phyloP scores from a whole-genome alignment of 129 eudicot species.

The Arctium lappa region DNA sequence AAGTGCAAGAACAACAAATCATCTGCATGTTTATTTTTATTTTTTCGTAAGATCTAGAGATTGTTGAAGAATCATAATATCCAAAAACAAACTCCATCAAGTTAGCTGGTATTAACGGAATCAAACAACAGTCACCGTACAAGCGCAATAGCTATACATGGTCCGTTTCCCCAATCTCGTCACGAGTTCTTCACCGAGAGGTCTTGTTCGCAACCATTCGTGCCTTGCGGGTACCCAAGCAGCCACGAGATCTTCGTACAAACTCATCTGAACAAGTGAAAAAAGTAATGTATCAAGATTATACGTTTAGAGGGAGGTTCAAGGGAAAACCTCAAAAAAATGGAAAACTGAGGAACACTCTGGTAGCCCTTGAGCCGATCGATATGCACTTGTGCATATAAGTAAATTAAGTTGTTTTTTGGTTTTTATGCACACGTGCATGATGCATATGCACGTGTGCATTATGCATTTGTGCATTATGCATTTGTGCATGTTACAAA shows the following conservation, averaged over 20 bases:
- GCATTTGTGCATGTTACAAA: no score
- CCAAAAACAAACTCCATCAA: neutral
- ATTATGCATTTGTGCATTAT: no score
- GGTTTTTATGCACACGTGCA: no score
- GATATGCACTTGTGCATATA: no score
- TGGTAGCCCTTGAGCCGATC: no score
- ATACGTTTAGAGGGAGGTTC: no score
- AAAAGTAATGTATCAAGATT: neutral
- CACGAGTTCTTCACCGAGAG: slow-evolving; percentile 80
- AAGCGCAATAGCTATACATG: slow-evolving; percentile 94
- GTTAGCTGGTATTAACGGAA: slow-evolving; percentile 4
- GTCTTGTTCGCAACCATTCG: slow-evolving; percentile 76
- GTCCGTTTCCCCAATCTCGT: slow-evolving; percentile 66
- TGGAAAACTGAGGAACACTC: no score
- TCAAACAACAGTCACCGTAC: slow-evolving; percentile 52
- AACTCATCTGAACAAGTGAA: slow-evolving; percentile 72
- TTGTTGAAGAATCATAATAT: slow-evolving; percentile 2
- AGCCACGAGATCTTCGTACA: slow-evolving; percentile 96
- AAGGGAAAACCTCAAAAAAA: no score
- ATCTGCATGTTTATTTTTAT: slow-evolving; percentile 46
- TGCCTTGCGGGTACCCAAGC: slow-evolving; percentile 99
- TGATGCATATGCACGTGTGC: no score
- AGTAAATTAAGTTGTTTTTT: no score
- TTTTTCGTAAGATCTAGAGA: slow-evolving; percentile 10
- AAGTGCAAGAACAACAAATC: slow-evolving; percentile 84